Percentiles rank a stretch among this genome's conserved stretches.
Evolutionary conservation across 768 basidiomycete species (phyloP).

Genomic region (Boletellus ananiceps): DNA sequence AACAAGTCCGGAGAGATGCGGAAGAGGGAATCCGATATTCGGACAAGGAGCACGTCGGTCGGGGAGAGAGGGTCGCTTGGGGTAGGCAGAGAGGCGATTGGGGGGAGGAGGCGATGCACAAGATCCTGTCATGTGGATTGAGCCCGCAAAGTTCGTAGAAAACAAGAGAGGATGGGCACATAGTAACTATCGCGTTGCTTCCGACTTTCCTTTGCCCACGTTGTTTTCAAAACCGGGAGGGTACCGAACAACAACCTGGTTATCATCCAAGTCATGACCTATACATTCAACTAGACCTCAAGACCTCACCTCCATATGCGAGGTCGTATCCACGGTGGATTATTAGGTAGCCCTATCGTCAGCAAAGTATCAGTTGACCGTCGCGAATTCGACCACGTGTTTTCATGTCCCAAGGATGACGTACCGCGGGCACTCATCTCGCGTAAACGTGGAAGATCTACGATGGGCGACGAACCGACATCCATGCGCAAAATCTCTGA

Average conservation of each 20-base stretch:
- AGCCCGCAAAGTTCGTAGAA: conserved; percentile 2
- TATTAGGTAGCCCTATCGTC: conserved; percentile 60
- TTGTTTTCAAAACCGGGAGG: conserved; percentile 50
- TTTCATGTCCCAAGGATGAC: conserved; percentile 11
- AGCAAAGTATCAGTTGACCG: conserved; percentile 1
- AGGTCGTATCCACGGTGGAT: conserved; percentile 72
- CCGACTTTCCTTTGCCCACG: conserved; percentile 52
- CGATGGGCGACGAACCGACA: conserved; percentile 39
- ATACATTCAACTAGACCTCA: background rate
- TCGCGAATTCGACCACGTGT: background rate
- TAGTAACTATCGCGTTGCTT: conserved; percentile 72
- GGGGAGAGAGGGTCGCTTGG: conserved; percentile 37
- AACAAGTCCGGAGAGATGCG: conserved; percentile 51
- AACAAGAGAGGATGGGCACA: conserved; percentile 38
- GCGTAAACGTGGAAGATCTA: conserved; percentile 56
- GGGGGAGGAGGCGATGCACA: conserved; percentile 56
- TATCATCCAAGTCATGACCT: conserved; percentile 1
- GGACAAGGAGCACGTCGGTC: conserved; percentile 46
- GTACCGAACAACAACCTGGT: conserved; percentile 59
- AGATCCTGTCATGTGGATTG: conserved; percentile 49
- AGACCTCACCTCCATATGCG: conserved; percentile 67
- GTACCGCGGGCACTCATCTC: conserved; percentile 58
- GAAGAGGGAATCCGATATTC: conserved; percentile 52
- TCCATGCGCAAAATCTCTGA: conserved; percentile 55
- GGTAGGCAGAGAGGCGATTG: conserved; percentile 42